Base-by-base conservation (phyloP, 495 filamentous ascomycete genomes). In the Letharia columbiana region DNA sequence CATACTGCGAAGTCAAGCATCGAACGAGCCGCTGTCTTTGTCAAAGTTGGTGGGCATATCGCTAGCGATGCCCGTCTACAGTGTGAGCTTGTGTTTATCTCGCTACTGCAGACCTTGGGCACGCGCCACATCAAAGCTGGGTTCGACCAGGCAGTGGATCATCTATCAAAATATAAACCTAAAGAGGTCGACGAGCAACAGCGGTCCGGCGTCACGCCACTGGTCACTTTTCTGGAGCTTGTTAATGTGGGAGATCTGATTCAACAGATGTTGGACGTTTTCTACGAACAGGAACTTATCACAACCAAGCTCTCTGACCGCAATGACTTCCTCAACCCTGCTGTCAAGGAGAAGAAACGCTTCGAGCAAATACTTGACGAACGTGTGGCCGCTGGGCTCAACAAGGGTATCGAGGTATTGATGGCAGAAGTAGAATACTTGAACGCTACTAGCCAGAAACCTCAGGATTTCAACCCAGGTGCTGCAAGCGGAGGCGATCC, bases 341-440 rank as follows among this genome's bases (percentile, higher is more conserved):
- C 92, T 0, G 88, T 87, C 28, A 87, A 95, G 68, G 92, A 93
- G 70, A 99, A 99, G 83, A 98, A 96, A 77, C 91, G 89, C 58
- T 99, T 99, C 67, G 95, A 99, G 80, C 92, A 98, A 76, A 96
- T 96, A 89, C 86, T 99, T 13, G 95, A 99, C 73, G 95, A 98
- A 77, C 88, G 90, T 61, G 95, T 99, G 31, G 95, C 95, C 2
- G 91, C 94, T 39, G 95, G 95, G 11, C 77, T 99, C 67, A 96
- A 96, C 73, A 95, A 94, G 77, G 95, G 95, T 63, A 97, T 99
- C 70, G 92, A 98, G 71, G 95, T 96, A 39, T 84, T 99, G 60
- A 97, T 99, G 88, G 91, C 94, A 69, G 95, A 99, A 77, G 92
- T 98, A 54, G 95, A 99, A 69, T 96, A 92, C 71, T 82, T 99